Conservation (phyloP, 306 rosid genomes). For the Pyrus betulifolia region DNA sequence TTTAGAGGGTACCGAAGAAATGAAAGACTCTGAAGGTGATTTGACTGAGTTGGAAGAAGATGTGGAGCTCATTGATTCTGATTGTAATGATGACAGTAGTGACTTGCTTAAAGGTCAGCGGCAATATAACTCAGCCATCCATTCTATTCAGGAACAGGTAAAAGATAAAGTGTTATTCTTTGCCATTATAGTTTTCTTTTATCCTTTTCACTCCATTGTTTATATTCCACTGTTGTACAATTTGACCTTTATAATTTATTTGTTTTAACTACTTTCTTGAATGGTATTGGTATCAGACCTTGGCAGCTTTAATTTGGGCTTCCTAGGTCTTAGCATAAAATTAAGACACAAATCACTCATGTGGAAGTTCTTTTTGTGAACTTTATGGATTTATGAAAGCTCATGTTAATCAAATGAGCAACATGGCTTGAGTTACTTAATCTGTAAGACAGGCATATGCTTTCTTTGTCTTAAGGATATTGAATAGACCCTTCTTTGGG, state of each 20-base stretch:
- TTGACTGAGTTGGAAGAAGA: constrained; percentile 75
- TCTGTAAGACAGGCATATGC: background rate
- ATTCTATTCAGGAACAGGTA: constrained; percentile 95
- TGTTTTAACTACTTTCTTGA: background rate
- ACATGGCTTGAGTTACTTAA: background rate
- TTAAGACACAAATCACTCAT: background rate
- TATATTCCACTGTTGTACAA: background rate
- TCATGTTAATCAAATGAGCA: background rate
- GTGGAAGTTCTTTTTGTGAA: background rate
- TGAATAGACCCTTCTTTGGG: background rate
- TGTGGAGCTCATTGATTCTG: constrained; percentile 62
- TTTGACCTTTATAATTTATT: background rate
- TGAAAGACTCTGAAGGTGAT: constrained; percentile 82
- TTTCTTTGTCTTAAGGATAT: background rate
- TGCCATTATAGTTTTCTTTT: background rate
- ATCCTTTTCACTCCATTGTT: background rate
- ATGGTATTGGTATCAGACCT: background rate
- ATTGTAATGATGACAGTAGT: constrained; percentile 57
- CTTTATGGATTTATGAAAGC: background rate
- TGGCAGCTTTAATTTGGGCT: background rate
- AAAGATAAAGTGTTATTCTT: background rate
- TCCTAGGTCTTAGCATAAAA: background rate
- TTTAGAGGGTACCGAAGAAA: constrained; percentile 62
- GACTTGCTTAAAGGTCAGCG: constrained; percentile 99
- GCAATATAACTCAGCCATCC: constrained; percentile 95